phyloP scores from a whole-genome alignment of 768 basidiomycete genomes.

The Amyloporia xantha region DNA sequence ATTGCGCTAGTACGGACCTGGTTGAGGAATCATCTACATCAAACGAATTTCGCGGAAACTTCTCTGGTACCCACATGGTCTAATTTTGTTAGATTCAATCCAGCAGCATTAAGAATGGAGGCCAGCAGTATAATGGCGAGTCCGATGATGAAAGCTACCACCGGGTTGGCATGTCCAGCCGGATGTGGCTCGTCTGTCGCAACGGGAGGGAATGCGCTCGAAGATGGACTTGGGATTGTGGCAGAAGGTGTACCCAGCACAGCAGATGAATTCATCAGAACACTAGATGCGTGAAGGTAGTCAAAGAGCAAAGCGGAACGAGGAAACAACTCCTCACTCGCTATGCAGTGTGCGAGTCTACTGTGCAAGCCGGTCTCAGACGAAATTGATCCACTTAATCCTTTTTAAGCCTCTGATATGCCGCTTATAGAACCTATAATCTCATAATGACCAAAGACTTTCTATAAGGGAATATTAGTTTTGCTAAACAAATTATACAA shows the following conservation, averaged over 20 bases:
- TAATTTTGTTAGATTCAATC: constrained; percentile 91
- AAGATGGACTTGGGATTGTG: not conserved
- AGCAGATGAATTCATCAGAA: not conserved
- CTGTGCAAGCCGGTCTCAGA: not conserved
- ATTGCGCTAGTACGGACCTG: constrained; percentile 69
- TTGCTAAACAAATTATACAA: too few species aligned
- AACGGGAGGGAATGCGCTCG: not conserved
- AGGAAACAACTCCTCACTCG: not conserved
- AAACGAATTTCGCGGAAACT: too few species aligned
- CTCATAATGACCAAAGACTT: too few species aligned
- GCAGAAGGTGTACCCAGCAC: constrained; percentile 1
- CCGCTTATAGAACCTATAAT: not conserved
- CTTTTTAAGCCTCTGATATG: not conserved
- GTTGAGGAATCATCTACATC: not conserved
- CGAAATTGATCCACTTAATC: not conserved
- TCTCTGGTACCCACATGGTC: constrained; percentile 64
- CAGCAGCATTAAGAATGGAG: constrained; percentile 83
- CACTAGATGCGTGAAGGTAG: not conserved
- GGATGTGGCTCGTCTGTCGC: constrained; percentile 19
- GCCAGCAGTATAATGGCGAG: constrained; percentile 79
- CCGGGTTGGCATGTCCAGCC: constrained; percentile 44
- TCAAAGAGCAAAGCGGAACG: not conserved
- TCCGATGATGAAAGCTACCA: constrained; percentile 76
- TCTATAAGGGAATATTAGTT: too few species aligned
- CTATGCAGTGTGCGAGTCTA: not conserved